Evolutionary conservation across 2,329 filamentous ascomycete genomes (phyloP).

Genomic region (Cercospora berteroae): DNA sequence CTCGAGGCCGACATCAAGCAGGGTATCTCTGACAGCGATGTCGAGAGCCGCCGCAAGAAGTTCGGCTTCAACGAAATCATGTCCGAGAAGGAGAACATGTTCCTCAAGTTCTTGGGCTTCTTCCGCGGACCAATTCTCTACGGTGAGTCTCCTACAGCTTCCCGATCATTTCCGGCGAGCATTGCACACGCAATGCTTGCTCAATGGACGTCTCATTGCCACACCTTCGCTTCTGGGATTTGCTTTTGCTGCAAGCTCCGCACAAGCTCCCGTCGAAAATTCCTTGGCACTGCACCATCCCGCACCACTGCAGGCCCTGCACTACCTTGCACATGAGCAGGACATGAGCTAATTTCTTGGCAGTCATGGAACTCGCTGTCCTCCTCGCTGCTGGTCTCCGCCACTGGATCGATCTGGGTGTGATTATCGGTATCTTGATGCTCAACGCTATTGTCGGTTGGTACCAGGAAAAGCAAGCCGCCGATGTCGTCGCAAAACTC

Average conservation of each 20-base stretch:
- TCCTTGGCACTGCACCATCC: slow-evolving; percentile 24
- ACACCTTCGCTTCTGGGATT: slow-evolving; percentile 12
- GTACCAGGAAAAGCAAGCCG: slow-evolving; percentile 79
- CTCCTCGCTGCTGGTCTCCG: slow-evolving; percentile 69
- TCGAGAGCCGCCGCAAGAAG: slow-evolving; percentile 64
- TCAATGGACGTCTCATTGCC: slow-evolving; percentile 26
- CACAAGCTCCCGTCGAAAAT: slow-evolving; percentile 31
- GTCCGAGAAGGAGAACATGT: slow-evolving; percentile 72
- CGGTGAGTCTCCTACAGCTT: slow-evolving; percentile 52
- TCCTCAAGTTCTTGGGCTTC: slow-evolving; percentile 71
- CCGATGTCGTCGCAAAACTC: slow-evolving; percentile 69
- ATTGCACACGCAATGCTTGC: slow-evolving; percentile 17
- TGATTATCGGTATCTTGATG: slow-evolving; percentile 71
- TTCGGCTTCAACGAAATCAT: slow-evolving; percentile 70
- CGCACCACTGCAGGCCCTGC: slow-evolving; percentile 14
- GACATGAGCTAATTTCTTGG: slow-evolving; percentile 26
- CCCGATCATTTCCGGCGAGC: slow-evolving; percentile 9
- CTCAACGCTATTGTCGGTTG: slow-evolving; percentile 76
- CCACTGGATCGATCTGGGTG: slow-evolving; percentile 75
- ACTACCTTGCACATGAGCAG: not conserved
- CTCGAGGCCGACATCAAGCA: slow-evolving; percentile 64
- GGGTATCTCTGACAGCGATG: slow-evolving; percentile 59
- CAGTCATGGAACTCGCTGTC: slow-evolving; percentile 75
- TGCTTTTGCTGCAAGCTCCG: slow-evolving; percentile 24
- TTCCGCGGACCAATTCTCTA: slow-evolving; percentile 76